A percentile compares a stretch with the other conserved stretches of the same genome.
phyloP scores from a whole-genome alignment of 2,329 filamentous ascomycete species.

The Ophiocordyceps robertsii region DNA sequence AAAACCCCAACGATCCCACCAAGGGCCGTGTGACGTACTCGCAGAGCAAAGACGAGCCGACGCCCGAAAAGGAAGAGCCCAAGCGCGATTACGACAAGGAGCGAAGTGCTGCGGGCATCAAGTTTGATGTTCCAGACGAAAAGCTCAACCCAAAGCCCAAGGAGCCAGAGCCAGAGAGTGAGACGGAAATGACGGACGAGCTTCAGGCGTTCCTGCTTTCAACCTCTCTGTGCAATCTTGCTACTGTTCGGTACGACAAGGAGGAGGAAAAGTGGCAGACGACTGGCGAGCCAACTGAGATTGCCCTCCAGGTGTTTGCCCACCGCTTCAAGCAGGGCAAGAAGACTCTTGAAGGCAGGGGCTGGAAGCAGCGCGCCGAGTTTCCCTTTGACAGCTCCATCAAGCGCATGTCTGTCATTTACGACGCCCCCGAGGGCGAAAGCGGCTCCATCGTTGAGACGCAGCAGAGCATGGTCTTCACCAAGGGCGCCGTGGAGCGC shows the following conservation, averaged over 20 bases:
- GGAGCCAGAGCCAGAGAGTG: slow-evolving; percentile 17
- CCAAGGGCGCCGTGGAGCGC: slow-evolving; percentile 50
- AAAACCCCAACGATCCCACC: slow-evolving; percentile 47
- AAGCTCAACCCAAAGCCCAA: slow-evolving; percentile 28
- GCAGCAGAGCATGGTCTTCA: slow-evolving; percentile 39
- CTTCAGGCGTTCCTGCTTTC: slow-evolving; percentile 38
- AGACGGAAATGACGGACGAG: slow-evolving; percentile 34
- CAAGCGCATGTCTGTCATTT: slow-evolving; percentile 71
- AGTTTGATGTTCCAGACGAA: slow-evolving; percentile 48
- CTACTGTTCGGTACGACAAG: slow-evolving; percentile 42
- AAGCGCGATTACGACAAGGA: slow-evolving; percentile 45
- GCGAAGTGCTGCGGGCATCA: slow-evolving; percentile 45
- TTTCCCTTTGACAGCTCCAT: slow-evolving; percentile 69
- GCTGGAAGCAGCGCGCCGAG: slow-evolving; percentile 54
- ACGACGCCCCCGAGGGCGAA: slow-evolving; percentile 33
- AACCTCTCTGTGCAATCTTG: slow-evolving; percentile 51
- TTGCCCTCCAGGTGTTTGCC: slow-evolving; percentile 63
- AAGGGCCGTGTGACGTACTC: slow-evolving; percentile 38
- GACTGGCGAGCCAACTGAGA: slow-evolving; percentile 60
- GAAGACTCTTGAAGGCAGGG: slow-evolving; percentile 32
- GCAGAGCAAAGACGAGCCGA: slow-evolving; percentile 18
- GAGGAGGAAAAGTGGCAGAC: slow-evolving; percentile 49
- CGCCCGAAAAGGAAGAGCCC: slow-evolving; percentile 20
- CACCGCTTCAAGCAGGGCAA: slow-evolving; percentile 51
- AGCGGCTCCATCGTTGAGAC: slow-evolving; percentile 23